Evolutionary conservation across 1,284 basidiomycete genomes (phyloP), one percentile per base, ranked within the genome.

Genomic region (Lignosus rhinocerotis): DNA sequence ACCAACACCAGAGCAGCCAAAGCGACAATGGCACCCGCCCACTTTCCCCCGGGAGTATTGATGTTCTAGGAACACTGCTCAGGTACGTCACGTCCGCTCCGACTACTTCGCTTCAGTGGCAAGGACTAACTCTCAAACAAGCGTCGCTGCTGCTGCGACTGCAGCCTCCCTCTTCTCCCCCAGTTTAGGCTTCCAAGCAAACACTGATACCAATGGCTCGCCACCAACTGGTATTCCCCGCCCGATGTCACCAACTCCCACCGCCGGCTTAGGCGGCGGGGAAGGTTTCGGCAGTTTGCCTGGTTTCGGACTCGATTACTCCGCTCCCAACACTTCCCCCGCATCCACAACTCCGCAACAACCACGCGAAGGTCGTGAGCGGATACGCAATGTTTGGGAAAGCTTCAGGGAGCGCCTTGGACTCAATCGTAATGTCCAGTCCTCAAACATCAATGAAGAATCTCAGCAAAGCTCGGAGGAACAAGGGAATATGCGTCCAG

Each of bases 121-220:
- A 25, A 25, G 25, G 4, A 48, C 59, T 67, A 45, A 57, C 56
- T 45, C 59, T 53, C 30, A 36, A 31, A 48, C 48, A 91, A 25
- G 89, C 64, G 88, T 91, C 44, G 89, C 88, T 8, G 88, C 88
- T 21, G 87, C 88, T n/a, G 89, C 89, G 21, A 90, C 89, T 0
- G 89, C 88, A 2, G 88, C 88, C 7, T 90, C 89, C 8, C 78
- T 87, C 46, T 79, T 87, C 58, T 80, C 82, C 14, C 82, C 83
- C 6, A 79, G 77, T 25, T 75, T 84, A 36, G 69, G 70, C 11
- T 69, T 65, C 46, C 65, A 66, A 38, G 48, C 59, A n/a, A 57
- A 59, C 33, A 7, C 45, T 3, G 59, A 61, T 45, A 55, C 55
- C 55, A 56, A 64, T 65, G 19, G 61, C 48, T 32, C 62, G 61